phyloP scores from a whole-genome alignment of 1,139 yeast genomes.

The Pichia sp. region DNA sequence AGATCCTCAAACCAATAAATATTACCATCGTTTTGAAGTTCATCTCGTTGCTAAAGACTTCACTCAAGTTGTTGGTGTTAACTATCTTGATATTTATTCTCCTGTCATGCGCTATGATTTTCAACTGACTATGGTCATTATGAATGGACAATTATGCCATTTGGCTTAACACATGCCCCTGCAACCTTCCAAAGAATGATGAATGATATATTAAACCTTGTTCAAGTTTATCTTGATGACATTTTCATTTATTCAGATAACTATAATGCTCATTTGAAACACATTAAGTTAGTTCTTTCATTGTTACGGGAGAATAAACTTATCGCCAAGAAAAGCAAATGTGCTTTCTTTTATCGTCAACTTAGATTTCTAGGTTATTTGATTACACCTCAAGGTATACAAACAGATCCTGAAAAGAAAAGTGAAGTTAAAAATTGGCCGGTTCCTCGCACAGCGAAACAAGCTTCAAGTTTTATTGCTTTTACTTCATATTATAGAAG shows the following conservation, averaged over 20 bases:
- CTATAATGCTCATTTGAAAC: constrained; percentile 18
- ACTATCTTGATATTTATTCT: neutral
- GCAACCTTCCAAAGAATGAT: constrained; percentile 14
- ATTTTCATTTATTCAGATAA: constrained; percentile 21
- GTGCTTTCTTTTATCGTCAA: constrained; percentile 9
- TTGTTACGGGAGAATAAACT: neutral
- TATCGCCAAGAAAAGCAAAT: constrained; percentile 6
- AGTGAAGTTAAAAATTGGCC: constrained; percentile 10
- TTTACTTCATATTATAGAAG: constrained; percentile 10
- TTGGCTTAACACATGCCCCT: constrained; percentile 19
- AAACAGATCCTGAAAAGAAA: constrained; percentile 9
- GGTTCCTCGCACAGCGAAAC: constrained; percentile 2
- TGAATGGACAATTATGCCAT: constrained; percentile 22
- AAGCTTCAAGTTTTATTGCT: constrained; percentile 7
- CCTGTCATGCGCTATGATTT: neutral
- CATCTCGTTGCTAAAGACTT: neutral
- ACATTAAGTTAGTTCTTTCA: constrained; percentile 18
- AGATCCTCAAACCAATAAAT: neutral
- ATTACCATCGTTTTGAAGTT: neutral
- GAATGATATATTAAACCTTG: constrained; percentile 18
- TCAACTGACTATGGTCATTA: constrained; percentile 11
- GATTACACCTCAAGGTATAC: constrained; percentile 2
- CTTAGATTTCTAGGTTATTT: constrained; percentile 13
- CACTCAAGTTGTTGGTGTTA: neutral
- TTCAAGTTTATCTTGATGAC: constrained; percentile 23